phyloP scores from a whole-genome alignment of 1,284 basidiomycete species.

The Rhodofomes roseus region DNA sequence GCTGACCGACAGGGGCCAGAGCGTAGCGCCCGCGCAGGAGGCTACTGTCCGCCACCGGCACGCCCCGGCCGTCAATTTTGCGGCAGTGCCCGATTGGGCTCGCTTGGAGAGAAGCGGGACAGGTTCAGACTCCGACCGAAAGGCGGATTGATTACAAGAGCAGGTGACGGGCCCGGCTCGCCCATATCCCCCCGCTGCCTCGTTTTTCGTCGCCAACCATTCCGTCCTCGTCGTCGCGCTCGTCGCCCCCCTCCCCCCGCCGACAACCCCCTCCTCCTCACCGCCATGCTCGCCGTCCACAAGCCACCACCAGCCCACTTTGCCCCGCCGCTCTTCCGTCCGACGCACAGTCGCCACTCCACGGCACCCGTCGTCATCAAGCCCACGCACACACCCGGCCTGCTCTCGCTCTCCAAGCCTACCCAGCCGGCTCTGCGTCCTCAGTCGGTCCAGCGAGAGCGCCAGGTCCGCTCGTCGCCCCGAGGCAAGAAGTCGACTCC shows the following conservation, averaged over 20 bases:
- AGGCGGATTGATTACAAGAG: constrained; percentile 18
- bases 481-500: constrained; percentile 27
- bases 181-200: constrained; percentile 23
- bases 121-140: constrained; percentile 5
- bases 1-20: constrained; percentile 3
- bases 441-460: constrained; percentile 34
- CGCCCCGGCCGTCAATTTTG: not conserved
- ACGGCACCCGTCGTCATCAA: constrained; percentile 69
- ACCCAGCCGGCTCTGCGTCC: constrained; percentile 31
- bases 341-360: constrained; percentile 44
- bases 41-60: not conserved
- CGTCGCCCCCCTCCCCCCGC: constrained; percentile 21
- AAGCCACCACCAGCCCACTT: constrained; percentile 43
- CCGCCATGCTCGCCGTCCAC: constrained; percentile 62
- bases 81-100: not conserved
- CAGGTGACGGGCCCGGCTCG: constrained; percentile 14
- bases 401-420: constrained; percentile 66
- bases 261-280: constrained; percentile 21
- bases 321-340: constrained; percentile 32
- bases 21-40: not conserved
- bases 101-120: not conserved
- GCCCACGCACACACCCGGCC: constrained; percentile 66
- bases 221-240: constrained; percentile 23
- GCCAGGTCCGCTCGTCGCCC: constrained; percentile 27
- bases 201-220: constrained; percentile 22